Conservation (phyloP, 192 early-diverging fungal genomes). For the Lobosporangium transversale region DNA sequence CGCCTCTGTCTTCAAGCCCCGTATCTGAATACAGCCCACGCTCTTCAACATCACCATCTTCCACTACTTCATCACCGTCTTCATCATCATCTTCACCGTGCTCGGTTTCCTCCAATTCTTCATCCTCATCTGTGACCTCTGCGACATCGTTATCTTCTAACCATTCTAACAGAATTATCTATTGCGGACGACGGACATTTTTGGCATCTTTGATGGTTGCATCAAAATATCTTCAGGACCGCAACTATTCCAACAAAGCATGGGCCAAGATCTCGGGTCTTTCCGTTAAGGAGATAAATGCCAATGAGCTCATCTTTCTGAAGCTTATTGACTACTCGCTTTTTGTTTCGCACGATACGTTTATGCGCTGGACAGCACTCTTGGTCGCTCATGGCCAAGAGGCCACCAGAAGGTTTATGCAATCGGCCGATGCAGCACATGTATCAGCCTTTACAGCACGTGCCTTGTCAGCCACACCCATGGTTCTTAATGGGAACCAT, state of each 20-base stretch:
- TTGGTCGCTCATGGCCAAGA: conserved; percentile 54
- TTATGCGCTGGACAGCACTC: conserved; percentile 63
- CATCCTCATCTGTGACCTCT: conserved; percentile 4
- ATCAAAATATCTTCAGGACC: conserved; percentile 89
- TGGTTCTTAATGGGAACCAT: conserved; percentile 33
- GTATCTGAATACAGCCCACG: conserved; percentile 30
- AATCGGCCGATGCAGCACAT: conserved; percentile 16
- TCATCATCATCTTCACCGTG: conserved; percentile 24
- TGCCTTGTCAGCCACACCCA: conserved; percentile 19
- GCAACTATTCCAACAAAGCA: conserved; percentile 84
- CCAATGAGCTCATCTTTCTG: conserved; percentile 82
- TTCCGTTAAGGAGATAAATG: conserved; percentile 78
- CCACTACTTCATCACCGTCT: conserved; percentile 24
- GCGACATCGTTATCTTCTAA: conserved; percentile 20
- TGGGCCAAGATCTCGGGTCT: conserved; percentile 93
- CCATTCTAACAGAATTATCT: conserved; percentile 53
- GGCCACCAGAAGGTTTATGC: conserved; percentile 43
- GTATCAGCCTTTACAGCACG: conserved; percentile 16
- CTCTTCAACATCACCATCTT: conserved; percentile 18
- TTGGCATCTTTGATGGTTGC: conserved; percentile 85
- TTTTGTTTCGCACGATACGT: conserved; percentile 66
- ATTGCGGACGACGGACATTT: conserved; percentile 85
- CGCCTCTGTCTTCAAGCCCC: conserved; percentile 43
- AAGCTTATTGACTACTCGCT: conserved; percentile 82
- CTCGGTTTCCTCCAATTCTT: conserved; percentile 22